phyloP scores from a whole-genome alignment of 2,329 filamentous ascomycete genomes.

The Neopestalotiopsis rosae region DNA sequence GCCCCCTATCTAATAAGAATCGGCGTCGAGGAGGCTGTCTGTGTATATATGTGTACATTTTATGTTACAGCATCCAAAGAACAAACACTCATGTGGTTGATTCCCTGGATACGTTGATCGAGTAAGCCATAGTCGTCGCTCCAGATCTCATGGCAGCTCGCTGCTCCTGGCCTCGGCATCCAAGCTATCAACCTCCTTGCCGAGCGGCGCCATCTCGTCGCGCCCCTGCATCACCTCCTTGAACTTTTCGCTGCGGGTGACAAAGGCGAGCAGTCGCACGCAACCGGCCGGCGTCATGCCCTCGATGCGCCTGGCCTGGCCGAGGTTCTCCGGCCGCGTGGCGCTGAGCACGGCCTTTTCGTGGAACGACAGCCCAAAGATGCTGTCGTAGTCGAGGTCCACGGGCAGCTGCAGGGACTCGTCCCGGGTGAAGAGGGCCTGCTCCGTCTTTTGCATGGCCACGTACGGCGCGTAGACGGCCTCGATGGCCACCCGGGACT shows the following conservation, averaged over 20 bases:
- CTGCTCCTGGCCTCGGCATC: conserved; percentile 45
- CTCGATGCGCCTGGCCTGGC: conserved; percentile 87
- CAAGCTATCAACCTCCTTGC: conserved; percentile 42
- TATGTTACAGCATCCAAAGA: neutral
- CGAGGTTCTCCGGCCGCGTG: conserved; percentile 82
- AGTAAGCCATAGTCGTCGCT: neutral
- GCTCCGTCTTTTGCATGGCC: conserved; percentile 70
- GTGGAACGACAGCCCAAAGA: conserved; percentile 78
- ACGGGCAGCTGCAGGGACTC: conserved; percentile 75
- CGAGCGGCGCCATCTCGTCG: conserved; percentile 33
- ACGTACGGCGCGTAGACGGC: conserved; percentile 89
- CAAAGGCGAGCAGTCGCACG: conserved; percentile 65
- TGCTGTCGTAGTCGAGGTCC: conserved; percentile 75
- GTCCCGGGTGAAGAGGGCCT: conserved; percentile 73
- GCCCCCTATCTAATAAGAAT: neutral
- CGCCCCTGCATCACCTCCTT: conserved; percentile 19
- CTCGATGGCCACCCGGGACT: conserved; percentile 77
- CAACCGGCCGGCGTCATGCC: conserved; percentile 71
- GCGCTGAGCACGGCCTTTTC: conserved; percentile 75
- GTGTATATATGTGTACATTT: neutral
- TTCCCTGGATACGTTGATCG: neutral
- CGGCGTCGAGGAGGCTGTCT: neutral
- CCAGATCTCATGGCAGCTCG: conserved; percentile 32
- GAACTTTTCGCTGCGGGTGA: conserved; percentile 38
- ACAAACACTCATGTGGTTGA: neutral